Evolutionary conservation across 2,329 filamentous ascomycete genomes (phyloP), one percentile per base, ranked within the genome.

Genomic region (Penicillium sp.): DNA sequence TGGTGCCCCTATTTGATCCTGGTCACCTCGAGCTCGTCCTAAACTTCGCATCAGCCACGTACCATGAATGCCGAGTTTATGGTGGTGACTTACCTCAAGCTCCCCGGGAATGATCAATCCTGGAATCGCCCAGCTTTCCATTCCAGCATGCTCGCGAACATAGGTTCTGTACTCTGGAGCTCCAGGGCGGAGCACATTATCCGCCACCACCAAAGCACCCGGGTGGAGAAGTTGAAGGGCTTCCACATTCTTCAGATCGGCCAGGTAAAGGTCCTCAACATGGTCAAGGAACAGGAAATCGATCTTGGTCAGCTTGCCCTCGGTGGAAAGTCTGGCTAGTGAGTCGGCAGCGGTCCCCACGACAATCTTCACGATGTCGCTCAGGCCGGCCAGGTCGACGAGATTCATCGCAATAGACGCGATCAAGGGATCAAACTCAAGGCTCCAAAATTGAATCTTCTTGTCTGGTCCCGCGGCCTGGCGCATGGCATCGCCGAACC

Each of bases 261-360:
- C 7, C 17, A 40, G 1, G 26, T 48, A 50, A 5, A 48, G 38
- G 4, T 42, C 41, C 21, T 50, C 41, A 10, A 23, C 41, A 27
- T 50, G 45, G 25, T 50, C 47, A 25, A 50, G 11, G 36, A 50
- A 50, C 14, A 48, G 11, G 7, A 48, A 21, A 18, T 50, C 41
- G 13, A 45, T 33, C 3, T 33, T 21, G 5, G 8, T 23, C 5
- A 43, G 19, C 17, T 15, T 33, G 7, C 33, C 33, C 21, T 43
- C 33, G 4, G 28, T 23, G 6, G 44, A 26, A 11, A 50, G 35
- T 16, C 40, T 32, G 27, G 21, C 28, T 7, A 50, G 15, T n/a
- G 42, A 40, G 23, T 48, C 30, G 15, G 33, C 36, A 11, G 41
- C 38, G 9, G 36, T 25, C 7, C 44, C 45, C 14, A 46, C 33